A percentile compares a stretch with the other conserved stretches of the same genome.
These are phyloP conservation scores for Colletotrichum noveboracense DNA, from an alignment of 2,329 filamentous ascomycete species.

Conservation along the genomic window DNA sequence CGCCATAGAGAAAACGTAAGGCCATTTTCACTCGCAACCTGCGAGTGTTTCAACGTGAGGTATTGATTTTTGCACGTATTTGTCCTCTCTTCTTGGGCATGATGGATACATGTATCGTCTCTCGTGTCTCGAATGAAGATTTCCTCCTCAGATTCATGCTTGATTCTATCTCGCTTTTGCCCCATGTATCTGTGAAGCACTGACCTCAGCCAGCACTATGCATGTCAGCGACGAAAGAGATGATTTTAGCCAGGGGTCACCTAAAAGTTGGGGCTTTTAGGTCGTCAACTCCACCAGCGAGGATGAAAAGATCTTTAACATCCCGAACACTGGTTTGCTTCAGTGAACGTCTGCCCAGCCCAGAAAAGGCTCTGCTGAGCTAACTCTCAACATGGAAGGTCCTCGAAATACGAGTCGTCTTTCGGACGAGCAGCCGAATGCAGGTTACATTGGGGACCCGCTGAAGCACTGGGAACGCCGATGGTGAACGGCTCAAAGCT, in stretches of 20 bases:
- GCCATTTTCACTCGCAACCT: no score
- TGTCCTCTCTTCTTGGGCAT: no score
- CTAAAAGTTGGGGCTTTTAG: background rate
- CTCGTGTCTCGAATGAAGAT: no score
- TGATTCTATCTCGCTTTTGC: background rate
- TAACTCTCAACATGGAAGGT: background rate
- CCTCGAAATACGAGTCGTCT: background rate
- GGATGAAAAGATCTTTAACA: background rate
- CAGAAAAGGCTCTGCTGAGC: background rate
- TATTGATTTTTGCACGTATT: accelerated
- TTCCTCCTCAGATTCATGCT: background rate
- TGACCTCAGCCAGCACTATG: background rate
- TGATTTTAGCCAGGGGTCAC: background rate
- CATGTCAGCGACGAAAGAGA: background rate
- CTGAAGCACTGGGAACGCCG: background rate
- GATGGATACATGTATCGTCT: no score
- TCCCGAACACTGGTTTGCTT: background rate
- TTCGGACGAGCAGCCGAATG: background rate
- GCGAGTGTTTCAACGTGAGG: no score
- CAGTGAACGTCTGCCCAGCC: background rate
- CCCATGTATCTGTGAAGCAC: background rate
- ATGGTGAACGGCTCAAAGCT: background rate
- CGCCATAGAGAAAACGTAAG: no score
- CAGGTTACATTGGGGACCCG: background rate
- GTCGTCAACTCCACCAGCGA: background rate